A percentile compares a stretch with the other conserved stretches of the same genome.
Conservation (phyloP, 208 protist species). For the Wallacemonas sp. region DNA sequence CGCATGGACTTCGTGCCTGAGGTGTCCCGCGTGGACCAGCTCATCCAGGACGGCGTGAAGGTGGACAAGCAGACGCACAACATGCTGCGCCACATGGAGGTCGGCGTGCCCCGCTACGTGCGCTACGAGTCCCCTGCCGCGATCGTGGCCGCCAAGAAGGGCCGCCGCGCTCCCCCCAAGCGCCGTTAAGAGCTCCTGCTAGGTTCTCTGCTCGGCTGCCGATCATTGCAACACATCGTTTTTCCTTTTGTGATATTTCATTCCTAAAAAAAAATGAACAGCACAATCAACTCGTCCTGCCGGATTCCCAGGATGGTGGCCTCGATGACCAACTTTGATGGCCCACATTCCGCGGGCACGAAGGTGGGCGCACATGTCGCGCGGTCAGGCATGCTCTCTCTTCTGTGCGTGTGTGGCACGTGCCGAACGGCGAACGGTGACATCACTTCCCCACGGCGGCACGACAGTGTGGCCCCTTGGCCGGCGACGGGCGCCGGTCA, state of each 20-base stretch:
- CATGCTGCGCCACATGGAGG: conserved; percentile 88
- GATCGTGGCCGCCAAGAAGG: conserved; percentile 6
- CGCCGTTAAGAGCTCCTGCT: conserved; percentile 32
- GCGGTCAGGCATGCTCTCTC: no score
- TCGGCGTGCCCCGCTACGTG: conserved; percentile 81
- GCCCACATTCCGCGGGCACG: no score
- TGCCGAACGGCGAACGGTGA: no score
- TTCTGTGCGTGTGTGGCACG: no score
- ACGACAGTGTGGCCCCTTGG: no score
- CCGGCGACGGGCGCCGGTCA: no score
- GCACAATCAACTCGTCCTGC: background rate
- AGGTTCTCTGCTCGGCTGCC: background rate
- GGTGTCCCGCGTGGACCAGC: conserved; percentile 83
- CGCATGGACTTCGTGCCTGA: conserved; percentile 99
- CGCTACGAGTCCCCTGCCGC: conserved; percentile 85
- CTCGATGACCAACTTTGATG: no score
- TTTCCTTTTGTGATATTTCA: conserved; percentile 10
- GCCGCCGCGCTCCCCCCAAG: conserved; percentile 12
- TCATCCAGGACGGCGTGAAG: conserved; percentile 82
- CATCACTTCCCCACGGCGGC: no score
- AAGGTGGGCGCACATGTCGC: no score
- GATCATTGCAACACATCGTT: background rate
- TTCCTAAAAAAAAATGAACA: conserved; percentile 17
- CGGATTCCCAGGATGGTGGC: no score
- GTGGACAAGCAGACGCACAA: conserved; percentile 85